A percentile compares a stretch with the other conserved stretches of the same genome.
These are phyloP conservation scores for Penicillium steckii DNA, from an alignment of 495 filamentous ascomycete species.

Conservation along the genomic window DNA sequence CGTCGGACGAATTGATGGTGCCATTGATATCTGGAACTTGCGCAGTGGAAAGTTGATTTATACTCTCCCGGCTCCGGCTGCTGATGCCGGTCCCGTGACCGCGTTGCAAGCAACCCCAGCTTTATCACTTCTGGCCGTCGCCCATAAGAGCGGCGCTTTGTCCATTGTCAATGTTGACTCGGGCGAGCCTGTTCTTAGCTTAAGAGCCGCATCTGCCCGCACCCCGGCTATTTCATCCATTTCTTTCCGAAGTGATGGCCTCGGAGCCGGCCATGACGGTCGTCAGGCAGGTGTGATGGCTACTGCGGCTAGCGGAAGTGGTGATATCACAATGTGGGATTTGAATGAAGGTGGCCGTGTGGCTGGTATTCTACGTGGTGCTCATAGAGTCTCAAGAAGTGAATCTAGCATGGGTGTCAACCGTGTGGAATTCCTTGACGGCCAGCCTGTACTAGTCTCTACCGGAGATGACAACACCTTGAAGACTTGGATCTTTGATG, in stretches of 20 bases:
- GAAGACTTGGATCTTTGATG: slow-evolving; percentile 93
- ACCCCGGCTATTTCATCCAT: slow-evolving; percentile 69
- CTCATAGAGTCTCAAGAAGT: slow-evolving; percentile 67
- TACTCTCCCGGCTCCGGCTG: slow-evolving; percentile 69
- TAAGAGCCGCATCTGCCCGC: slow-evolving; percentile 56
- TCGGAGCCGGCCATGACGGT: slow-evolving; percentile 86
- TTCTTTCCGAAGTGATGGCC: slow-evolving; percentile 86
- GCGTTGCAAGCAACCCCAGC: slow-evolving; percentile 80
- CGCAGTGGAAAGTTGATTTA: slow-evolving; percentile 86
- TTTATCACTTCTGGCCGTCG: slow-evolving; percentile 82
- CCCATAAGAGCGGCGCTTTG: slow-evolving; percentile 75
- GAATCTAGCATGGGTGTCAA: slow-evolving; percentile 63
- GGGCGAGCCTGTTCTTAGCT: slow-evolving; percentile 64
- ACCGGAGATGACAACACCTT: slow-evolving; percentile 91
- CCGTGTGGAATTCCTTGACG: slow-evolving; percentile 85
- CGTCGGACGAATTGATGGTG: slow-evolving; percentile 80
- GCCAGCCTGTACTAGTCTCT: slow-evolving; percentile 85
- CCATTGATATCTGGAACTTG: slow-evolving; percentile 95
- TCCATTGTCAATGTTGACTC: slow-evolving; percentile 76
- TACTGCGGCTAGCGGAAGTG: slow-evolving; percentile 65
- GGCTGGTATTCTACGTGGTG: slow-evolving; percentile 76
- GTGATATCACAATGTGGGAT: slow-evolving; percentile 95
- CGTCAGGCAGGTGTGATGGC: slow-evolving; percentile 81
- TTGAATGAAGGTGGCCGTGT: slow-evolving; percentile 82
- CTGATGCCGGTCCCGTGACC: slow-evolving; percentile 70